Base-by-base conservation (phyloP, 164 flowering plant genomes). In the Amborella trichopoda region DNA sequence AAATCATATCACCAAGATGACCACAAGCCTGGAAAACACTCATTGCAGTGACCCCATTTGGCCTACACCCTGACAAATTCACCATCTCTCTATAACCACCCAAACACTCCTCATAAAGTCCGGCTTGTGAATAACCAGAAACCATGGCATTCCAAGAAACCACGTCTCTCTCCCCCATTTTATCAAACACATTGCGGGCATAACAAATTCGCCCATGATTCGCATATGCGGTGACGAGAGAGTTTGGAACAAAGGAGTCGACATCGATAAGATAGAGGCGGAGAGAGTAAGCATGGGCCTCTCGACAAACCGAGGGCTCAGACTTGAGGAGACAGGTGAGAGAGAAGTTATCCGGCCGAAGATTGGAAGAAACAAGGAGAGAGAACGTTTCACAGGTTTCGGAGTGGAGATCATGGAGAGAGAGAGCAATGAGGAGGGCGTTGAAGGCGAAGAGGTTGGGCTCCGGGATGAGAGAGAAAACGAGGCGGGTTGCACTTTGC, bases 81-180 rank as follows among this genome's bases (percentile, higher is more conserved):
- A 69, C 44, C 83, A 89, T 72, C 26, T 62, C 59, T 44, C 57
- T 59, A 38, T 71, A 85, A 63, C 85, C 46, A 5, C 24, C 55
- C 61, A 76, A 70, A 40, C 86, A 79, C 23, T 75, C 81, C 27
- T 67, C 76, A 49, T 62, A 77, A 48, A 19, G 62, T 23, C 91
- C 89, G 40, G 59, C 49, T 38, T 85, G 94, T 14, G 91, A 74
- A 52, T 79, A 90, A 64, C 82, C 95, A 22, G 82, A 55, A 50
- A 83, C 68, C 88, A 83, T 80, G 0, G 91, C 71, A 63, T 83
- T 85, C 94, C 97, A 89, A 0, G 94, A 68, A 49, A 89, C 94
- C 28, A 76, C 42, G 64, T 83, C 97, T 48, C 64, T 82, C 43
- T 46, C 56, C 1, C 34, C 41, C 71, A 73, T 70, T 37, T 42